phyloP scores from a whole-genome alignment of 2,329 filamentous ascomycete species.

The Claviceps sp. region DNA sequence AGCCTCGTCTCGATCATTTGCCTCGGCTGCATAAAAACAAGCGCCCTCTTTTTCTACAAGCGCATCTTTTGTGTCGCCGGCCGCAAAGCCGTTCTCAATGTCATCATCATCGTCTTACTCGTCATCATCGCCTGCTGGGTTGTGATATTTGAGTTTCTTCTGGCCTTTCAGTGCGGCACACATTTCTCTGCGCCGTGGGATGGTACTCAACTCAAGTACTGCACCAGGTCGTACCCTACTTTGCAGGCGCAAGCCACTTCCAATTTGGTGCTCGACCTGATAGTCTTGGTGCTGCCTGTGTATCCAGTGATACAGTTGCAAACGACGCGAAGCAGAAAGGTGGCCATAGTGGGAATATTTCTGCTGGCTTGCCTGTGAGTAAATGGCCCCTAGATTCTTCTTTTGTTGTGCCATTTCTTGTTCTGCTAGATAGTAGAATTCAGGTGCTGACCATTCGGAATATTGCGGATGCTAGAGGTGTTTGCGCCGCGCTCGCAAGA shows the following conservation, averaged over 20 bases:
- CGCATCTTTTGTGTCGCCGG: constrained; percentile 9
- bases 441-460: neutral
- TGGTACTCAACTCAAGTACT: constrained; percentile 10
- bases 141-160: constrained; percentile 9
- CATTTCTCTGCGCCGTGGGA: constrained; percentile 13
- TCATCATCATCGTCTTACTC: constrained; percentile 5
- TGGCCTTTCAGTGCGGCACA: constrained; percentile 11
- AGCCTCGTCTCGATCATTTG: constrained; percentile 4
- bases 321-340: constrained; percentile 4
- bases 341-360: constrained; percentile 8
- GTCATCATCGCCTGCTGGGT: constrained; percentile 9
- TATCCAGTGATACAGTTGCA: constrained; percentile 7
- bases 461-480: constrained; percentile 1
- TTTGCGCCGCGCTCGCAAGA: constrained; percentile 3
- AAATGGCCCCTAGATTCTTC: no score
- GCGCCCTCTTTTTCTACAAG: constrained; percentile 11
- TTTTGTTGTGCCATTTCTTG: neutral
- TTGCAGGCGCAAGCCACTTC: constrained; percentile 9
- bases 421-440: neutral
- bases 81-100: constrained; percentile 5
- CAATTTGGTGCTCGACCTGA: constrained; percentile 11
- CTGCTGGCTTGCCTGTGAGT: constrained; percentile 2
- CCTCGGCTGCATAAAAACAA: constrained; percentile 9
- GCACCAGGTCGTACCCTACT: constrained; percentile 10
- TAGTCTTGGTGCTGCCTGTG: constrained; percentile 10